A percentile compares a stretch with the other conserved stretches of the same genome.
Conservation (phyloP, 805 yeast genomes). For the Ogataea ganodermae region DNA sequence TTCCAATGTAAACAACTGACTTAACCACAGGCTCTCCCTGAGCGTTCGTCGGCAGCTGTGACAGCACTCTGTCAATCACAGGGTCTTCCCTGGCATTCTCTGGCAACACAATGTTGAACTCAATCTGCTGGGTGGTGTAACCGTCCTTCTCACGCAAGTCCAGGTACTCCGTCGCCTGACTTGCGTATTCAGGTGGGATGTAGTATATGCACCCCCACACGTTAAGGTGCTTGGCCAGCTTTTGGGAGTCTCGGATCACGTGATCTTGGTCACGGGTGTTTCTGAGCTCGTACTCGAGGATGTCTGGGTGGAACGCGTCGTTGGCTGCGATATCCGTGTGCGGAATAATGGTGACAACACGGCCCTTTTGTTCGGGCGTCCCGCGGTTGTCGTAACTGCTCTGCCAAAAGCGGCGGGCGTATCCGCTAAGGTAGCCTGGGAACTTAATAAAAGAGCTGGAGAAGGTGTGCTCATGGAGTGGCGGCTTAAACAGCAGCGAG, state of each 20-base stretch:
- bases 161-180: constrained; percentile 63
- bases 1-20: constrained; percentile 80
- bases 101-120: constrained; percentile 51
- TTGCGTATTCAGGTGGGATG: constrained; percentile 64
- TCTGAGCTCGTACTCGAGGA: constrained; percentile 33
- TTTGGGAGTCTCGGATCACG: constrained; percentile 15
- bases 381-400: constrained; percentile 89
- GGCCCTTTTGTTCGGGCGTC: constrained; percentile 80
- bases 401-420: constrained; percentile 87
- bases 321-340: constrained; percentile 51
- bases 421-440: constrained; percentile 77
- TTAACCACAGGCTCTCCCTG: constrained; percentile 45
- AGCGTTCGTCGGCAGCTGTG: constrained; percentile 32
- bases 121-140: constrained; percentile 67
- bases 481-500: constrained; percentile 86
- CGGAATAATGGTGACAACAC: constrained; percentile 82
- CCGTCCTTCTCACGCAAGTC: constrained; percentile 91
- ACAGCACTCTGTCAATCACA: constrained; percentile 26
- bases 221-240: constrained; percentile 46
- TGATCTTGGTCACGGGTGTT: constrained; percentile 19
- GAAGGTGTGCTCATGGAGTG: constrained; percentile 56
- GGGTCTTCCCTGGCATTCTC: constrained; percentile 22
- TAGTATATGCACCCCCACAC: constrained; percentile 87
- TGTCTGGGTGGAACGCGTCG: constrained; percentile 43
- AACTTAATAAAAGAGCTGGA: constrained; percentile 34